These are phyloP conservation scores for Crassisporium funariophilum DNA, from an alignment of 768 basidiomycete species.

Conservation along the genomic window DNA sequence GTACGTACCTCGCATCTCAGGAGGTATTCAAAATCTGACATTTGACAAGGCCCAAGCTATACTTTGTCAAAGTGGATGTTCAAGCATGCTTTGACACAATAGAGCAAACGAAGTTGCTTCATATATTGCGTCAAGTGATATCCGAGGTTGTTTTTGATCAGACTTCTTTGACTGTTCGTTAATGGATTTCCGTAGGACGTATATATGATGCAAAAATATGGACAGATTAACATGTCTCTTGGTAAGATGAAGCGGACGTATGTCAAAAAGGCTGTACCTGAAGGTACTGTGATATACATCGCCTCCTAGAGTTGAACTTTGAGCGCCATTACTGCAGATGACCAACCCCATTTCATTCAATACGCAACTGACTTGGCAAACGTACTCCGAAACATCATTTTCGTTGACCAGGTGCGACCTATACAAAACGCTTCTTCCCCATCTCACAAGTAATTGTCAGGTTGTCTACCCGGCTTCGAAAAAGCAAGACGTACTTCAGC, in stretches of 20 bases:
- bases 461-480: slow-evolving; percentile 54
- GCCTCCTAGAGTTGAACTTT: not conserved
- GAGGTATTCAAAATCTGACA: not conserved
- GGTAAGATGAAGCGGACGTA: slow-evolving; percentile 61
- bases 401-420: slow-evolving; percentile 75
- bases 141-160: slow-evolving; percentile 54
- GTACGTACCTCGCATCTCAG: slow-evolving; percentile 37
- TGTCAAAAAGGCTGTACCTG: slow-evolving; percentile 63
- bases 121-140: slow-evolving; percentile 73
- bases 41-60: slow-evolving; percentile 74
- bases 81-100: slow-evolving; percentile 97
- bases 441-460: slow-evolving; percentile 15
- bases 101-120: slow-evolving; percentile 80
- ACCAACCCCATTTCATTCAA: slow-evolving; percentile 72
- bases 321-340: slow-evolving; percentile 49
- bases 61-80: slow-evolving; percentile 97
- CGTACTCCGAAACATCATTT: slow-evolving; percentile 72
- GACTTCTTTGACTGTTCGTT: not conserved
- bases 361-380: slow-evolving; percentile 69
- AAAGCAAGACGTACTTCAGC: slow-evolving; percentile 61
- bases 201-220: slow-evolving; percentile 73
- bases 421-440: not conserved
- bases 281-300: slow-evolving; percentile 42
- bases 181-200: slow-evolving; percentile 48
- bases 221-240: slow-evolving; percentile 57